Conservation (phyloP, 306 rosid genomes). For the Dryas octopetala region DNA sequence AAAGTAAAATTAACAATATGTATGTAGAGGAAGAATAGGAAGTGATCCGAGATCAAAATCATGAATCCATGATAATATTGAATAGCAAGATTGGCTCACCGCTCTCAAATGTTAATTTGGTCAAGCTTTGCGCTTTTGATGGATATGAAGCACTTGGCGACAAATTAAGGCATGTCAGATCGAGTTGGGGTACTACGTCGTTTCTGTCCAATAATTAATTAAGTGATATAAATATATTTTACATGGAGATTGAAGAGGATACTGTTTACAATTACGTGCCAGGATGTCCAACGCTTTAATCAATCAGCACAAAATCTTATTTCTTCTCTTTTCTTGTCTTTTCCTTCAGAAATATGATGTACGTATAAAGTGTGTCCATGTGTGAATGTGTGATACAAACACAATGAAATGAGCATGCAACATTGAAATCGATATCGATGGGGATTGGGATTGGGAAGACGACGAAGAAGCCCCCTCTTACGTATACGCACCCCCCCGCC, state of each 20-base stretch:
- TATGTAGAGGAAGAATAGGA: neutral
- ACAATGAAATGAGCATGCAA: neutral
- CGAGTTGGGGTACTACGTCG: slow-evolving; percentile 40
- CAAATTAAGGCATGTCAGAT: slow-evolving; percentile 39
- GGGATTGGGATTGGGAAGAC: slow-evolving; percentile 10
- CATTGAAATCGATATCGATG: slow-evolving; percentile 4
- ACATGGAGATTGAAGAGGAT: slow-evolving; percentile 1
- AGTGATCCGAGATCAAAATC: slow-evolving; percentile 3
- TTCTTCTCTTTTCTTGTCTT: slow-evolving; percentile 65
- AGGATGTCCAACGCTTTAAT: slow-evolving; percentile 52
- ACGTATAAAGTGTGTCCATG: slow-evolving; percentile 7
- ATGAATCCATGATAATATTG: neutral
- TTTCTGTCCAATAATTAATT: slow-evolving; percentile 9
- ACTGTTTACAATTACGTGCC: slow-evolving; percentile 53
- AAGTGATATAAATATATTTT: slow-evolving; percentile 12
- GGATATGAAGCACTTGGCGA: slow-evolving; percentile 24
- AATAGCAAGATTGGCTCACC: slow-evolving; percentile 33
- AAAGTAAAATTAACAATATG: neutral
- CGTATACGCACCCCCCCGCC: neutral
- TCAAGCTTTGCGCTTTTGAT: slow-evolving; percentile 38
- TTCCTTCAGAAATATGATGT: slow-evolving; percentile 40
- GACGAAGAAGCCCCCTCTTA: slow-evolving; percentile 16
- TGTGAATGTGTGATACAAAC: neutral
- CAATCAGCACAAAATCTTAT: slow-evolving; percentile 48
- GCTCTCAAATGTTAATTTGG: neutral